A percentile compares a stretch with the other conserved stretches of the same genome.
Conservation (phyloP, 2,329 filamentous ascomycete species). For the Coccinonectria pachysandricola region DNA sequence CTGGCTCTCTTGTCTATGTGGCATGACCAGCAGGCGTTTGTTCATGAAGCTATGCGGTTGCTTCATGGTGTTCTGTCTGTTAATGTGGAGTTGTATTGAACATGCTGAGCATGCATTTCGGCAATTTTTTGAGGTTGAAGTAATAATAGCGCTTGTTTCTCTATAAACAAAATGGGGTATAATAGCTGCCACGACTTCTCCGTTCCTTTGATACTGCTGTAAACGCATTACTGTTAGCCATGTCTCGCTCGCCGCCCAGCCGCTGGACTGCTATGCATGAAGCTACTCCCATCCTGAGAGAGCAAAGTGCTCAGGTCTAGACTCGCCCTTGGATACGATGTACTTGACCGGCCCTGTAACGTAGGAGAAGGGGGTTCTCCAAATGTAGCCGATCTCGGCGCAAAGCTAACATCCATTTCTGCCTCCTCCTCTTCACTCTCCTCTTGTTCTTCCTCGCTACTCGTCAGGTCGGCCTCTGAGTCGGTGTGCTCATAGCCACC, state of each 20-base stretch:
- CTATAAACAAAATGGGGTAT: too few relatives aligned
- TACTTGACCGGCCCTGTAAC: constrained; percentile 19
- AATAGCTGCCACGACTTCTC: too few relatives aligned
- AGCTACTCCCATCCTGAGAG: constrained; percentile 47
- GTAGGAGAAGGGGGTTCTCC: constrained; percentile 29
- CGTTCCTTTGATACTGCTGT: too few relatives aligned
- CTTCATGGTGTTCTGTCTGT: too few relatives aligned
- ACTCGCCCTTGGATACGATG: constrained; percentile 30
- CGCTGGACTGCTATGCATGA: constrained; percentile 43
- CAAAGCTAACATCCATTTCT: constrained; percentile 28
- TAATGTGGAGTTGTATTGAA: too few relatives aligned
- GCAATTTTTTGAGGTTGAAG: too few relatives aligned
- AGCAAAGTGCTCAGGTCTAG: constrained; percentile 48
- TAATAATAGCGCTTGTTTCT: too few relatives aligned
- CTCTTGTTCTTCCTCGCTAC: constrained; percentile 33
- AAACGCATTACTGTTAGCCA: too few relatives aligned
- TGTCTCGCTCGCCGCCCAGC: constrained; percentile 28
- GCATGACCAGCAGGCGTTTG: too few relatives aligned
- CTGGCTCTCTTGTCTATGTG: constrained; percentile 4
- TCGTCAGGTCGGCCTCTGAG: constrained; percentile 54
- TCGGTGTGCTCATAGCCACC: constrained; percentile 69
- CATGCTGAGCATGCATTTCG: too few relatives aligned
- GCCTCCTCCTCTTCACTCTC: constrained; percentile 22
- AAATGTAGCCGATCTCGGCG: constrained; percentile 24
- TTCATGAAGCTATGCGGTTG: too few relatives aligned